These are phyloP conservation scores for Podaxis sp. DNA, from an alignment of 768 basidiomycete species.

Conservation along the genomic window DNA sequence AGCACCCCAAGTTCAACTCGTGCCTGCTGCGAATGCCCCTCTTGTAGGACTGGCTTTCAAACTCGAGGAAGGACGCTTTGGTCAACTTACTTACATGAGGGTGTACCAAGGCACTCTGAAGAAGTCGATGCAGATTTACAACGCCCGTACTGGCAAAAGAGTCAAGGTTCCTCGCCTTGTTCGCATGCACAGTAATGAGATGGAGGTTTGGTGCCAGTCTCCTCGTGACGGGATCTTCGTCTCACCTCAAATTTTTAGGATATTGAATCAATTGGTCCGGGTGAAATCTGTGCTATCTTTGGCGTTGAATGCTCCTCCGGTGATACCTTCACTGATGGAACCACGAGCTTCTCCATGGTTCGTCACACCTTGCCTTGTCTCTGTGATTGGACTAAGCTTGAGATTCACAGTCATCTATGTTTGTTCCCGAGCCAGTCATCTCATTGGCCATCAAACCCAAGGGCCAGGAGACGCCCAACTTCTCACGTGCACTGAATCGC, in stretches of 20 bases:
- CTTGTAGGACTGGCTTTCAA: constrained; percentile 97
- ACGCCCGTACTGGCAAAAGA: constrained; percentile 93
- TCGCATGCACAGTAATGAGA: constrained; percentile 97
- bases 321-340: constrained; percentile 95
- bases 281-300: constrained; percentile 99
- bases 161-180: constrained; percentile 96
- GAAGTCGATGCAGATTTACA: constrained; percentile 82
- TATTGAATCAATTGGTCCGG: constrained; percentile 89
- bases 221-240: not conserved
- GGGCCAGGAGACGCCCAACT: constrained; percentile 93
- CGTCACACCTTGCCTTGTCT: constrained; percentile 20
- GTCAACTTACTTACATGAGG: constrained; percentile 97
- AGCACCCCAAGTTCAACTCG: constrained; percentile 68
- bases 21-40: constrained; percentile 82
- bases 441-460: constrained; percentile 91
- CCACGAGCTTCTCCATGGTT: constrained; percentile 91
- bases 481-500: constrained; percentile 93
- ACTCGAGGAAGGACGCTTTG: constrained; percentile 95
- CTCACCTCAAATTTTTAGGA: constrained; percentile 49
- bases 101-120: constrained; percentile 95
- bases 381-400: constrained; percentile 3
- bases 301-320: constrained; percentile 98
- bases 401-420: constrained; percentile 84
- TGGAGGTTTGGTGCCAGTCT: constrained; percentile 72
- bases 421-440: constrained; percentile 97